Evolutionary conservation across 805 yeast genomes (phyloP).

Genomic region (Wickerhamomyces ciferrii): DNA sequence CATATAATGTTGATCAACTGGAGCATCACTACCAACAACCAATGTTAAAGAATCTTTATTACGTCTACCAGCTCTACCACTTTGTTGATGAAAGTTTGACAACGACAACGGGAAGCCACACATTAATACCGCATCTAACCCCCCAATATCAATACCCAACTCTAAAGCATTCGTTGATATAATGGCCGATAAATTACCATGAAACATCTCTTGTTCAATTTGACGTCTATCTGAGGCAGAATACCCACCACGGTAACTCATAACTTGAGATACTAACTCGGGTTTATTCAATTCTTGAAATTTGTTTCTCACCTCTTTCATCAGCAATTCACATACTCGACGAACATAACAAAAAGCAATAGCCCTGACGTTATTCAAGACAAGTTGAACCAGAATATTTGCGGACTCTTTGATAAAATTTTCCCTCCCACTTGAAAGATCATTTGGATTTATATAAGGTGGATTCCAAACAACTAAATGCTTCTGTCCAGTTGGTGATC

Average conservation of each 20-base stretch:
- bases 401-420: slow-evolving; percentile 76
- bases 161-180: slow-evolving; percentile 95
- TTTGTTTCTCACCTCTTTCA: slow-evolving; percentile 72
- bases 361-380: slow-evolving; percentile 62
- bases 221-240: slow-evolving; percentile 78
- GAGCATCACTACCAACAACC: slow-evolving; percentile 75
- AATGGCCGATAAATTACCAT: slow-evolving; percentile 78
- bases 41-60: slow-evolving; percentile 79
- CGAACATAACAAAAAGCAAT: slow-evolving; percentile 90
- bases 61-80: slow-evolving; percentile 96
- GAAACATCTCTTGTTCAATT: slow-evolving; percentile 88
- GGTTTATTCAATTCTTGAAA: slow-evolving; percentile 39
- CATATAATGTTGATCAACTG: slow-evolving; percentile 83
- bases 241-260: slow-evolving; percentile 96
- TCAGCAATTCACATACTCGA: slow-evolving; percentile 76
- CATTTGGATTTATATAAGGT: slow-evolving; percentile 57
- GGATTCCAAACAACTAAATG: slow-evolving; percentile 83
- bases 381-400: slow-evolving; percentile 58
- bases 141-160: slow-evolving; percentile 92
- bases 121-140: slow-evolving; percentile 83
- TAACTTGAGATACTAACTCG: slow-evolving; percentile 55
- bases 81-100: slow-evolving; percentile 88
- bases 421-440: slow-evolving; percentile 55
- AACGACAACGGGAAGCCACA: slow-evolving; percentile 91
- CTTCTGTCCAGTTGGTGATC: slow-evolving; percentile 82